Base-by-base conservation (phyloP, 169 alveolate genomes). In the Theileria parva region DNA sequence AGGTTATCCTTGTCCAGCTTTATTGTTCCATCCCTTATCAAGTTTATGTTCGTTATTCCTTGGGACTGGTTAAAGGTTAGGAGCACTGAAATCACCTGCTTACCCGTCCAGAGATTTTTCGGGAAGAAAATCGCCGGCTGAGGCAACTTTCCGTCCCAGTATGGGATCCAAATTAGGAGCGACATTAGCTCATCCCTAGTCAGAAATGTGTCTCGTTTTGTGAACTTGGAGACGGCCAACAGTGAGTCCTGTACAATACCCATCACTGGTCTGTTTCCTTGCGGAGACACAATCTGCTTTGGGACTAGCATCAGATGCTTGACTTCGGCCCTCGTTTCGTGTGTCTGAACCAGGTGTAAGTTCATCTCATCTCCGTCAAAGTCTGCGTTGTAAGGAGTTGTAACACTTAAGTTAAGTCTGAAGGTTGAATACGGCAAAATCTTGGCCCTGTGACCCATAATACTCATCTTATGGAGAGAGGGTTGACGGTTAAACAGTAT, bases 341-440 rank as follows among this genome's bases (percentile, higher is more conserved):
- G 97, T 48, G 98, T 90, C 92, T 99, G 99, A 27, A 99, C 99
- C 59, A 99, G 96, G 89, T 98, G 99, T 93, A 99, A 89, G 91
- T 99, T 99, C 99, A 99, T 99, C 92, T 99, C 99, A 86, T 99
- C 99, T 30, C 99, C 99, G 88, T 99, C 99, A 86, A 99, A 99
- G 87, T 98, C 99, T 4, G 99, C 99, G 93, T 99, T 99, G 92
- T 99, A 99, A 2, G 99, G 99, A 17, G 99, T 94, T 21, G 99
- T 98, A 48, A 97, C 99, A 8, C 99, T 96, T 77, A 98, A 93
- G 93, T 99, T 99, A 68, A 98, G 89, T 65, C 99, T 94, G 93
- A 99, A 98, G 11, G 99, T 99, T 30, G 99, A 96, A 86, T 95
- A 97, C 0, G 99, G 99, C 75, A 99, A 92, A 7, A 99, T 96